Percentiles rank a stretch among this genome's conserved stretches.
phyloP scores from a whole-genome alignment of 352 stramenopile species.

The Globisporangium apiculatum region DNA sequence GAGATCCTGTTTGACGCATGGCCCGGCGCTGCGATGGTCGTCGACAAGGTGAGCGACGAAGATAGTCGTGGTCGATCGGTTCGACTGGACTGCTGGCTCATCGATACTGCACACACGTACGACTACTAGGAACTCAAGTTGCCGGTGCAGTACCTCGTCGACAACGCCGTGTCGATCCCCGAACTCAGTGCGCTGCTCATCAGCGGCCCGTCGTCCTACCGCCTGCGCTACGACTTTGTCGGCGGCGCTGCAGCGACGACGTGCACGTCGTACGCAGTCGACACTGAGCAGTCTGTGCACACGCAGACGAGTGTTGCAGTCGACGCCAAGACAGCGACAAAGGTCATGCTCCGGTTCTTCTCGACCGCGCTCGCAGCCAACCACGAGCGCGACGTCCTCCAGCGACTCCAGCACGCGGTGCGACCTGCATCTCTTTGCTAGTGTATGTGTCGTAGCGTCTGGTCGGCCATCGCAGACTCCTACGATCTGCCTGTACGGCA shows the following conservation, averaged over 20 bases:
- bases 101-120: too few relatives aligned
- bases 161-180: conserved; percentile 43
- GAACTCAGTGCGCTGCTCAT: conserved; percentile 47
- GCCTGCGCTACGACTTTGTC: conserved; percentile 59
- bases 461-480: too few relatives aligned
- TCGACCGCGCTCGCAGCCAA: conserved; percentile 23
- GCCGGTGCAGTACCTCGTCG: conserved; percentile 63
- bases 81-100: not conserved
- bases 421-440: not conserved
- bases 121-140: conserved; percentile 46
- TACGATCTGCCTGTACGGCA: too few relatives aligned
- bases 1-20: conserved; percentile 70
- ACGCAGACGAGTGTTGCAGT: conserved; percentile 45
- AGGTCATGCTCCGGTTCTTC: conserved; percentile 60
- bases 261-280: conserved; percentile 25
- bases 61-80: not conserved
- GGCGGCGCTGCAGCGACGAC: conserved; percentile 15
- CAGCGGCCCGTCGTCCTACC: conserved; percentile 53
- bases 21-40: conserved; percentile 40
- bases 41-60: conserved; percentile 29
- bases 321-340: conserved; percentile 41
- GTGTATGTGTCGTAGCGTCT: too few relatives aligned
- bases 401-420: conserved; percentile 35
- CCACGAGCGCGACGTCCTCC: conserved; percentile 35
- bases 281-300: conserved; percentile 26